These are phyloP conservation scores for Neurospora sp. DNA, from an alignment of 495 filamentous ascomycete species.

Conservation along the genomic window DNA sequence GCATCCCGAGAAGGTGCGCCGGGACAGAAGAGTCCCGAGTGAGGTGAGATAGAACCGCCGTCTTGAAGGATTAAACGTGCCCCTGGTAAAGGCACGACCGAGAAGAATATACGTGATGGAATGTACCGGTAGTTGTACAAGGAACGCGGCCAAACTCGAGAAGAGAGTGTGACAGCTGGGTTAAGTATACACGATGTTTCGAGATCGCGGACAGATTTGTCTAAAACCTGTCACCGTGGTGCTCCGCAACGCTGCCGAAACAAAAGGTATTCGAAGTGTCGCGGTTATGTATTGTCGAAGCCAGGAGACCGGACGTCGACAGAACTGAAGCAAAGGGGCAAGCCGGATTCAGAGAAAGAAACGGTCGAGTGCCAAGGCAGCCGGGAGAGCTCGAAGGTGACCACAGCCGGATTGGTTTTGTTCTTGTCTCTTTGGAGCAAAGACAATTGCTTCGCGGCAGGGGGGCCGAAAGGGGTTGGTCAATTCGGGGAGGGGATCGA, in stretches of 20 bases:
- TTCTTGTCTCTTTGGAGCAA: slow-evolving; percentile 6
- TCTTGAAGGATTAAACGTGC: slow-evolving; percentile 53
- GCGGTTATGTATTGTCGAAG: background rate
- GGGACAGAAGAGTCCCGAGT: slow-evolving; percentile 67
- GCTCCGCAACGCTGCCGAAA: background rate
- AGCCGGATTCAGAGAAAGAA: slow-evolving; percentile 18
- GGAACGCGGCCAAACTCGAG: background rate
- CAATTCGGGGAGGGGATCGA: background rate
- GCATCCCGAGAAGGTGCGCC: slow-evolving; percentile 79
- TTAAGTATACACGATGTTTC: background rate
- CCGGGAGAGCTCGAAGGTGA: background rate
- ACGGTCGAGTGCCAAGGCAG: slow-evolving; percentile 13
- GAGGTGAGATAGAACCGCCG: slow-evolving; percentile 58
- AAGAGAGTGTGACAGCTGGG: background rate
- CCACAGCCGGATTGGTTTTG: background rate
- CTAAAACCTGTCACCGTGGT: background rate
- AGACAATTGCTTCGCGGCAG: slow-evolving; percentile 10
- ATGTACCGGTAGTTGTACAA: slow-evolving; percentile 5
- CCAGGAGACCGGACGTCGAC: background rate
- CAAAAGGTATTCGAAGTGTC: background rate
- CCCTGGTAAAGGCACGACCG: slow-evolving; percentile 37
- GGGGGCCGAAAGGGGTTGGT: slow-evolving; percentile 9
- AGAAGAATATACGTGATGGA: slow-evolving; percentile 15
- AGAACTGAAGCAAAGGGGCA: background rate
- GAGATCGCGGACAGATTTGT: background rate